Percentiles rank a stretch among this genome's conserved stretches.
Evolutionary conservation across 768 basidiomycete species (phyloP).

Genomic region (Tulasnella sp.): DNA sequence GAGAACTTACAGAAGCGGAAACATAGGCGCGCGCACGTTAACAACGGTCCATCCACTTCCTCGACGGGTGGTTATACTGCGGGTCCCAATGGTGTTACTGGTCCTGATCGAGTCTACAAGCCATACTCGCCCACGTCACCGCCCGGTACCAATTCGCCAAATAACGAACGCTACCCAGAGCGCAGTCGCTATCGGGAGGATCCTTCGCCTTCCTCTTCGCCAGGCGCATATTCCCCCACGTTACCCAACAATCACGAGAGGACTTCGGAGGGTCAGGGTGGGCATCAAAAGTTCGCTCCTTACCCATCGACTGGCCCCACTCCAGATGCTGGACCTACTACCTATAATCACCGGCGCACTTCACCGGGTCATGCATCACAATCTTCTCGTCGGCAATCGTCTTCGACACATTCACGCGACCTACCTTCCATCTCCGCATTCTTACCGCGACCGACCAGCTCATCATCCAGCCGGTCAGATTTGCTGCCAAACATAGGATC

Average conservation of each 20-base stretch:
- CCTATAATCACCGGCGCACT: not conserved
- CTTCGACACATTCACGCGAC: not conserved
- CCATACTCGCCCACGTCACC: conserved; percentile 1
- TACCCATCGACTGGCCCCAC: not conserved
- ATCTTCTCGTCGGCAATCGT: not conserved
- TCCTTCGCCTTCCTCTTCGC: too few relatives aligned
- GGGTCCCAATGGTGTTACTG: not conserved
- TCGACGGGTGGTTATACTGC: too few relatives aligned
- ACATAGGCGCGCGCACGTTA: not conserved
- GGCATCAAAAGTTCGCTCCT: too few relatives aligned
- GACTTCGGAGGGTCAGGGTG: too few relatives aligned
- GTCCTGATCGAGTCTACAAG: not conserved
- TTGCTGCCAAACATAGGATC: conserved; percentile 11
- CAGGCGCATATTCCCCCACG: too few relatives aligned
- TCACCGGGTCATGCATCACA: not conserved
- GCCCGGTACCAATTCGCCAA: not conserved
- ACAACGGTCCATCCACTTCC: too few relatives aligned
- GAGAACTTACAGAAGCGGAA: conserved; percentile 13
- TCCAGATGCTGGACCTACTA: not conserved
- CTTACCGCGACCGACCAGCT: not conserved
- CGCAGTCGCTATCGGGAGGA: too few relatives aligned
- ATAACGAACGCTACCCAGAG: not conserved
- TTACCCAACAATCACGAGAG: too few relatives aligned
- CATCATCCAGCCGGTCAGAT: not conserved
- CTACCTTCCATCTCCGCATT: conserved; percentile 14